phyloP scores from a whole-genome alignment of 108 stramenopile genomes.

The Nitzschia sp. region DNA sequence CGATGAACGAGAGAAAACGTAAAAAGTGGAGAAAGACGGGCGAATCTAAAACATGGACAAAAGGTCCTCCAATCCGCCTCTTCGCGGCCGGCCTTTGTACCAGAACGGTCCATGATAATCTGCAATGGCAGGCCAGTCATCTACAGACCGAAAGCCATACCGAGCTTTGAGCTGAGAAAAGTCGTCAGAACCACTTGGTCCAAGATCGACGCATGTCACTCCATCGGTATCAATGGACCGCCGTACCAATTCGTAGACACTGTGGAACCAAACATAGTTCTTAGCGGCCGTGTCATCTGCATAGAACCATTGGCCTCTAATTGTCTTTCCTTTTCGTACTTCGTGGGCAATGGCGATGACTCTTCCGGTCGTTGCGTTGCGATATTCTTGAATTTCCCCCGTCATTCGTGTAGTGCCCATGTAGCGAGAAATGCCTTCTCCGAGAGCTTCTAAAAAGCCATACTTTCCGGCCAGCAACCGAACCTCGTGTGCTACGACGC shows the following conservation, averaged over 20 bases:
- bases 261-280: slow-evolving; percentile 81
- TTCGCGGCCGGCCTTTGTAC: slow-evolving; percentile 40
- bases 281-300: slow-evolving; percentile 70
- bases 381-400: slow-evolving; percentile 70
- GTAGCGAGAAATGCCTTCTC: slow-evolving; percentile 66
- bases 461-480: slow-evolving; percentile 46
- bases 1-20: too few relatives aligned
- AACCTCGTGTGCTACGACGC: slow-evolving; percentile 78
- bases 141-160: slow-evolving; percentile 66
- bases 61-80: not conserved
- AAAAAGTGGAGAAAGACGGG: not conserved
- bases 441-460: slow-evolving; percentile 67
- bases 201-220: slow-evolving; percentile 70
- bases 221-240: slow-evolving; percentile 63
- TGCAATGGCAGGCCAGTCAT: slow-evolving; percentile 72
- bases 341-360: slow-evolving; percentile 67
- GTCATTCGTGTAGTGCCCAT: slow-evolving; percentile 76
- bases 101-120: slow-evolving; percentile 61
- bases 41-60: slow-evolving; percentile 1
- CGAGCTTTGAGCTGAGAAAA: slow-evolving; percentile 66
- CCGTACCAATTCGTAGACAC: slow-evolving; percentile 58
- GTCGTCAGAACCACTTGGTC: slow-evolving; percentile 72
- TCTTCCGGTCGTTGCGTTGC: slow-evolving; percentile 40
- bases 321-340: slow-evolving; percentile 64
- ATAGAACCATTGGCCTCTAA: slow-evolving; percentile 83